phyloP scores from a whole-genome alignment of 2,329 filamentous ascomycete species.

The Apiospora saccharicola region DNA sequence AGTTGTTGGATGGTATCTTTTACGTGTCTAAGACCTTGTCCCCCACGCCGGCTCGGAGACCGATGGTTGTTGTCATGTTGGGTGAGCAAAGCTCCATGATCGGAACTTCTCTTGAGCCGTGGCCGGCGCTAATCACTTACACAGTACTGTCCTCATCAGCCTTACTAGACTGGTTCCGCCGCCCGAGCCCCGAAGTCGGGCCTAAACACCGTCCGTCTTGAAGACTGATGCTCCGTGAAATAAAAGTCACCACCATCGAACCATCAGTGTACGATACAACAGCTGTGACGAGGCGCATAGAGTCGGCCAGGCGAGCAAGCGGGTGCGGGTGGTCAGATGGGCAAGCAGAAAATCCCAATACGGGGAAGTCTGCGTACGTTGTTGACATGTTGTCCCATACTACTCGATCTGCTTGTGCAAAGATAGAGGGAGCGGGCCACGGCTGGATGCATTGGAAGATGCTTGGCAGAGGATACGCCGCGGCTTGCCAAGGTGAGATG shows the following conservation, averaged over 20 bases:
- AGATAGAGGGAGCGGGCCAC: neutral
- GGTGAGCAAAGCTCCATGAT: slow-evolving; percentile 4
- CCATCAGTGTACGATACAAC: neutral
- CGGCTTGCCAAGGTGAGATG: slow-evolving; percentile 13
- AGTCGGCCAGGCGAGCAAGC: neutral
- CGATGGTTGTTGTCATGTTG: slow-evolving; percentile 1
- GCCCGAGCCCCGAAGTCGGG: slow-evolving; percentile 19
- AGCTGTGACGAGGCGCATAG: neutral
- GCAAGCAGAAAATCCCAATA: neutral
- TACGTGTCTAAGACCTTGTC: neutral
- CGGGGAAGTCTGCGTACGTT: neutral
- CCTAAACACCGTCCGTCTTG: slow-evolving; percentile 7
- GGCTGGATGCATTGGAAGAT: slow-evolving; percentile 7
- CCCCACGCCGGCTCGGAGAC: neutral
- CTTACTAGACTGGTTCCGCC: slow-evolving; percentile 16
- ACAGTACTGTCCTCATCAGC: slow-evolving; percentile 7
- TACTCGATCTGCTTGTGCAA: neutral
- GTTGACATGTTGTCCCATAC: slow-evolving; percentile 13
- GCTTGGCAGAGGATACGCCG: slow-evolving; percentile 19
- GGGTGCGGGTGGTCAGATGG: neutral
- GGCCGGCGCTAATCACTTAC: slow-evolving; percentile 13
- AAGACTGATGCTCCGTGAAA: neutral
- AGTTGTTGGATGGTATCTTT: neutral
- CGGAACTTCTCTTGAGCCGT: slow-evolving; percentile 9
- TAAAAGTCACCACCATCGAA: neutral